Evolutionary conservation across 257 asterid species (phyloP).

Genomic region (Hygrophila difformis): DNA sequence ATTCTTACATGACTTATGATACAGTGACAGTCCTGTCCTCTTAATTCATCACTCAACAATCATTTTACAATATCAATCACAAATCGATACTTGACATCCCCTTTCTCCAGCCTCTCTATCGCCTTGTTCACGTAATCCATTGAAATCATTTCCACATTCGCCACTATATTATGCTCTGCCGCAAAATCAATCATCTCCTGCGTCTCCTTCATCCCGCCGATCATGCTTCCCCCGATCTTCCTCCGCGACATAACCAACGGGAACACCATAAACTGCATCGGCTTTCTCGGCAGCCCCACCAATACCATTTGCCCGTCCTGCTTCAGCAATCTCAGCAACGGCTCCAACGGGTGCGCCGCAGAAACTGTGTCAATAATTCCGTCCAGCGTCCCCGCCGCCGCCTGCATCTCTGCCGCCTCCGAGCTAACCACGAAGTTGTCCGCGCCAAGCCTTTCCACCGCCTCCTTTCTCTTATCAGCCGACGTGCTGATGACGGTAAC

Average conservation of each 20-base stretch:
- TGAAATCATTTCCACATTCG: conserved; percentile 26
- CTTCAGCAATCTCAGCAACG: conserved; percentile 23
- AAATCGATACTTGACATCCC: conserved; percentile 32
- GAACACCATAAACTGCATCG: conserved; percentile 28
- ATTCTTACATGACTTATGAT: too few species aligned
- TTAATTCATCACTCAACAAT: too few species aligned
- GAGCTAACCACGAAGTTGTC: conserved; percentile 26
- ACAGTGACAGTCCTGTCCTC: too few species aligned
- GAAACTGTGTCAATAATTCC: conserved; percentile 32
- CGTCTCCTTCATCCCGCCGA: conserved; percentile 34
- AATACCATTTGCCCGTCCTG: conserved; percentile 27
- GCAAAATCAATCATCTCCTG: conserved; percentile 40
- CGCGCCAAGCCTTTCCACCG: conserved; percentile 21
- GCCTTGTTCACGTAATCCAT: conserved; percentile 28
- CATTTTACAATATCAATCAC: conserved; percentile 36
- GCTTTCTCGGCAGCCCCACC: conserved; percentile 29
- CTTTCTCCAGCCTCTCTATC: conserved; percentile 24
- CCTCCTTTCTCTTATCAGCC: conserved; percentile 22
- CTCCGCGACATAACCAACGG: conserved; percentile 14
- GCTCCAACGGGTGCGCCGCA: conserved; percentile 23
- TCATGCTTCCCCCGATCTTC: conserved; percentile 30
- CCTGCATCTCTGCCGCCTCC: conserved; percentile 18
- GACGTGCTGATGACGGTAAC: conserved; percentile 39
- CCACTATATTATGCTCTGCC: conserved; percentile 19
- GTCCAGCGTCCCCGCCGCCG: conserved; percentile 28